Evolutionary conservation across 352 stramenopile species (phyloP).

Genomic region (Elongisporangium undulatum): DNA sequence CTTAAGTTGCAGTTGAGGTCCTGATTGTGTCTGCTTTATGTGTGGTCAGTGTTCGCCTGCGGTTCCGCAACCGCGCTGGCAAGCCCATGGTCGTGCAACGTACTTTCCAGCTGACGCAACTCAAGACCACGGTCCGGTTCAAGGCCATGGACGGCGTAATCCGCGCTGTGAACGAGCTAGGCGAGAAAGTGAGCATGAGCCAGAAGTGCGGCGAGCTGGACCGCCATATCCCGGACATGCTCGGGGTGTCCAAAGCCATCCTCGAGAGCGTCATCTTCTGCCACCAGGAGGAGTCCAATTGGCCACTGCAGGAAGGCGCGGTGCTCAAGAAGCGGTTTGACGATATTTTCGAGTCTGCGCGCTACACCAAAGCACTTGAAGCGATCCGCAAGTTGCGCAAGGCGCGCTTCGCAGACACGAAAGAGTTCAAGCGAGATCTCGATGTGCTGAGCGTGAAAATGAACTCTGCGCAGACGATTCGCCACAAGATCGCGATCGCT

Average conservation of each 20-base stretch:
- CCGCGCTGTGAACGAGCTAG: slow-evolving; percentile 85
- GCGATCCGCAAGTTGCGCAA: slow-evolving; percentile 94
- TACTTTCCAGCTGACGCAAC: slow-evolving; percentile 94
- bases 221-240: slow-evolving; percentile 90
- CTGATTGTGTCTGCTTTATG: background rate
- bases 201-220: slow-evolving; percentile 97
- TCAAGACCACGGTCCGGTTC: slow-evolving; percentile 89
- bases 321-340: slow-evolving; percentile 99
- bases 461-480: slow-evolving; percentile 48
- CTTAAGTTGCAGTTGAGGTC: background rate
- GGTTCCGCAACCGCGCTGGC: slow-evolving; percentile 90
- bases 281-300: slow-evolving; percentile 98
- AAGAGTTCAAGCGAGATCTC: slow-evolving; percentile 94
- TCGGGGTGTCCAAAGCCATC: slow-evolving; percentile 97
- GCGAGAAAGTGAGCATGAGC: slow-evolving; percentile 88
- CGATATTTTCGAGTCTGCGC: slow-evolving; percentile 99
- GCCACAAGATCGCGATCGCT: slow-evolving; percentile 42
- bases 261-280: slow-evolving; percentile 99
- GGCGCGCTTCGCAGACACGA: slow-evolving; percentile 60
- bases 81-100: slow-evolving; percentile 91
- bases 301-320: slow-evolving; percentile 94
- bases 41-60: slow-evolving; percentile 62
- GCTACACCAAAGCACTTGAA: slow-evolving; percentile 98
- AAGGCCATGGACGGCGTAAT: slow-evolving; percentile 97
- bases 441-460: slow-evolving; percentile 88